These are phyloP conservation scores for Paramecium caudatum DNA, from an alignment of 73 alveolate species.

Conservation along the genomic window DNA sequence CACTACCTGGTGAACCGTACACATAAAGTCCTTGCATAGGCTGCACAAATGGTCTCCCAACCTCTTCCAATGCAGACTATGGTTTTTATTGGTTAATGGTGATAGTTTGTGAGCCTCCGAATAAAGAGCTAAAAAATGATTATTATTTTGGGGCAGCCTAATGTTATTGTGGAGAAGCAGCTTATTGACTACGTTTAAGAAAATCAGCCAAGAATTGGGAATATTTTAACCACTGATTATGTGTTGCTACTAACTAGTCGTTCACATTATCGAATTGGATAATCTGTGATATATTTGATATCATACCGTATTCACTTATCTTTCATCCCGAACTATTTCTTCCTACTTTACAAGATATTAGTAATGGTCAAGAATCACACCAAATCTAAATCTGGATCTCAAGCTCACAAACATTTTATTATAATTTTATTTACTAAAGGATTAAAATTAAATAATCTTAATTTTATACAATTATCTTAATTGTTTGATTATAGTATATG, in stretches of 20 bases:
- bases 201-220: slow-evolving; percentile 3
- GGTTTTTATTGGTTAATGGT: not conserved
- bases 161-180: not conserved
- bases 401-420: not conserved
- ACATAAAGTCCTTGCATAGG: slow-evolving; percentile 81
- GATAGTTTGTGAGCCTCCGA: slow-evolving; percentile 20
- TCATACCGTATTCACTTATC: slow-evolving; percentile 52
- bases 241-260: not conserved
- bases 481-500: no score
- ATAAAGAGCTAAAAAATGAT: slow-evolving; percentile 50
- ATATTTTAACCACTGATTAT: slow-evolving; percentile 23
- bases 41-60: not conserved
- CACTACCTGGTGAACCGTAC: slow-evolving; percentile 93
- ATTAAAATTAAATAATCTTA: slow-evolving; percentile 26
- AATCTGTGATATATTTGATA: not conserved
- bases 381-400: not conserved
- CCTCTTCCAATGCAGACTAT: not conserved
- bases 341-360: not conserved
- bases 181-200: not conserved
- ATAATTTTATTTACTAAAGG: not conserved
- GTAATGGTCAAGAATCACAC: not conserved
- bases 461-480: no score
- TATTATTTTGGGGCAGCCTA: slow-evolving; percentile 17
- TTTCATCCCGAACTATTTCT: not conserved
- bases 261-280: slow-evolving; percentile 41